Conservation (phyloP, 148 eudicot genomes). For the Nepenthes gracilis region DNA sequence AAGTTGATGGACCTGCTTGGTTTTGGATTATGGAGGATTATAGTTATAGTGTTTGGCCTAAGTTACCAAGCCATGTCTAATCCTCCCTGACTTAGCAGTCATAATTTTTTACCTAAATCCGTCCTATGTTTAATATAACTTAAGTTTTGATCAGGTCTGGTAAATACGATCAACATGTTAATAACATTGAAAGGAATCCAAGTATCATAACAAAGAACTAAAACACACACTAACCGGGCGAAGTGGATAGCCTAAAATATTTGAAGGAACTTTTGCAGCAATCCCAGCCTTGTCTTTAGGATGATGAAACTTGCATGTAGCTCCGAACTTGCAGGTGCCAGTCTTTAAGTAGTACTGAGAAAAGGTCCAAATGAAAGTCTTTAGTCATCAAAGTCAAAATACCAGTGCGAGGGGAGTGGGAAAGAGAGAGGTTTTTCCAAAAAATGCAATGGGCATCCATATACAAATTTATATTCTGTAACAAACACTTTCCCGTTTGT, state of each 20-base stretch:
- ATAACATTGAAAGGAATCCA: not conserved
- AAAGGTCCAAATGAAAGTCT: not conserved
- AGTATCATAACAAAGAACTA: not conserved
- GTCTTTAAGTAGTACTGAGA: constrained; percentile 85
- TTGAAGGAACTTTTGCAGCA: constrained; percentile 73
- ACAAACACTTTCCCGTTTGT: no score
- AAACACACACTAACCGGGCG: constrained; percentile 56
- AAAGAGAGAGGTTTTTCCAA: not conserved
- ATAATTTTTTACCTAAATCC: no score
- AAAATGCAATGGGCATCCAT: no score
- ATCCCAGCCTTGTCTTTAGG: constrained; percentile 92
- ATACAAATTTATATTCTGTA: no score
- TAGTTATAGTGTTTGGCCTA: no score
- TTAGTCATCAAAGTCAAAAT: not conserved
- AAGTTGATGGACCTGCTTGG: no score
- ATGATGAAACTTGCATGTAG: constrained; percentile 96
- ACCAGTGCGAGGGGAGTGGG: not conserved
- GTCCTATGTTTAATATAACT: no score
- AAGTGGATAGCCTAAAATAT: constrained; percentile 90
- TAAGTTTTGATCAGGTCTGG: no score
- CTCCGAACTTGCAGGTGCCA: constrained; percentile 91
- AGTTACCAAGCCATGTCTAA: no score
- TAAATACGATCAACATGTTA: no score
- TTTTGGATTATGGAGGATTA: no score
- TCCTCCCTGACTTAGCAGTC: no score